Evolutionary conservation across 1,139 yeast genomes (phyloP), one percentile per base, ranked within the genome.

Genomic region (Blastobotrys capitulatus): DNA sequence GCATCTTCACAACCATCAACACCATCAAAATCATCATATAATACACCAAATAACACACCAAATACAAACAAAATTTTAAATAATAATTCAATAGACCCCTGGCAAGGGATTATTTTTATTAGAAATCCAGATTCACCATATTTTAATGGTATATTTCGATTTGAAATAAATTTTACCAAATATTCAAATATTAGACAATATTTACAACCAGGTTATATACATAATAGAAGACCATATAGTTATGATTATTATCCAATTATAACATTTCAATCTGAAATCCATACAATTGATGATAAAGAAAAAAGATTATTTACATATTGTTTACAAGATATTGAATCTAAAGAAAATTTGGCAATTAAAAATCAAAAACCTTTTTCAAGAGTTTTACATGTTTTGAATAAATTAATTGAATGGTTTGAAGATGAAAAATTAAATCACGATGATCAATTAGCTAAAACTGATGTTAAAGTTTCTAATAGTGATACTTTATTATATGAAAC

Each of bases 81-180:
- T 19, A 2, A 16, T 22, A 9, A n/a, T n/a, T n/a, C 19, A 12
- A 16, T 25, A 22, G 32, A 15, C n/a, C 47, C 53, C n/a, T 52
- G 55, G 55, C 54, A 51, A 42, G 55, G 55, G 1, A 49, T 52
- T 22, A 18, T 48, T 2, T 51, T 52, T 20, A 47, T 52, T 13
- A 45, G 55, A 15, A 48, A 47, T 22, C 38, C 45, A 1, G 29
- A 35, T 5, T 41, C 48, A 18, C 51, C 51, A 6, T 52, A 46
- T 27, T 46, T 42, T 20, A 48, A 52, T 9, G 55, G 54, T 10
- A 40, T 47, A 15, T 51, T 52, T 38, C 44, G 54, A 25, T 52
- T 52, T 37, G 54, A 52, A 18, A 42, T 52, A 3, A 18, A 20
- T 13, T 52, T 52, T 40, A 37, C 48, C 9, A 47, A 42, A 34